Conservation (phyloP, 768 basidiomycete genomes). For the Pleurotus citrinopileatus region DNA sequence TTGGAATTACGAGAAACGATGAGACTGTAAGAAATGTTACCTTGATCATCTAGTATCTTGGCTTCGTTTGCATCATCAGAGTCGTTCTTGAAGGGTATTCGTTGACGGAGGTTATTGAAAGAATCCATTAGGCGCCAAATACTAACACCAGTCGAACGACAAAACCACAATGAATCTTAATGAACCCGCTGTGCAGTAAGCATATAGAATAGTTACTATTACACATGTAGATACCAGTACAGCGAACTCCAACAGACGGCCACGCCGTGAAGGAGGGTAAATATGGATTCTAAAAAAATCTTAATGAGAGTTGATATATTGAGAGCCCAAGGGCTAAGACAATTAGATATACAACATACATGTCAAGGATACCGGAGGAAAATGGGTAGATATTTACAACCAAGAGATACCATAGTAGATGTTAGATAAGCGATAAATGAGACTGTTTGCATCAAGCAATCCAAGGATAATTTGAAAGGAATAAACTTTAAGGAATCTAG, state of each 20-base stretch:
- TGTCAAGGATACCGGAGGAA: not conserved
- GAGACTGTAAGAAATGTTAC: not conserved
- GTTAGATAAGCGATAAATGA: not conserved
- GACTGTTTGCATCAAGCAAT: slow-evolving; percentile 1
- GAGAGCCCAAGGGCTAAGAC: no score
- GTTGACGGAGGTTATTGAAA: slow-evolving; percentile 6
- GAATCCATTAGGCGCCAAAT: not conserved
- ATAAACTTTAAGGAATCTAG: no score
- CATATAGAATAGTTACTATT: no score
- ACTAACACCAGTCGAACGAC: no score
- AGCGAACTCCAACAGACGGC: no score
- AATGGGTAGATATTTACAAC: no score
- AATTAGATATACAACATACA: not conserved
- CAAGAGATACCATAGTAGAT: not conserved
- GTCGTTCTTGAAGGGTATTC: slow-evolving; percentile 10
- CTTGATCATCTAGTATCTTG: slow-evolving; percentile 15
- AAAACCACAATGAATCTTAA: no score
- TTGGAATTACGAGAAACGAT: not conserved
- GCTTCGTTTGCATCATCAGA: not conserved
- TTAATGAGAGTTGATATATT: no score
- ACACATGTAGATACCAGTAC: no score
- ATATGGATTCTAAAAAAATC: no score
- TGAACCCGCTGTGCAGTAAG: no score
- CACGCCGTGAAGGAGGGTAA: no score
- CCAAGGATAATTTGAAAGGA: not conserved